Evolutionary conservation across 2,329 filamentous ascomycete species (phyloP).

Genomic region (Botryosphaeria dothidea): DNA sequence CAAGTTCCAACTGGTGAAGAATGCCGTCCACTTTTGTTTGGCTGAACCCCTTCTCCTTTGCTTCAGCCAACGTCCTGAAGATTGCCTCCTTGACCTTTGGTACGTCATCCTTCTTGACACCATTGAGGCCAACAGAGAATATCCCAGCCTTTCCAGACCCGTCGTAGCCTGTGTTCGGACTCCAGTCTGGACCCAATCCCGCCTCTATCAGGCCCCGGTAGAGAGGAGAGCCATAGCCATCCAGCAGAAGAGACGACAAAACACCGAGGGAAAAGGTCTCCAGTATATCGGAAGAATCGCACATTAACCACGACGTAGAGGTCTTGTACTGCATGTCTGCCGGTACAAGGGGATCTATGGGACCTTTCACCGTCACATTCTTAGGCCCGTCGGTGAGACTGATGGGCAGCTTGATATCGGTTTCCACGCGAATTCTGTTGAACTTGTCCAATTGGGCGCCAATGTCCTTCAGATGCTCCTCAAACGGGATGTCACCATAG

Average conservation of each 20-base stretch:
- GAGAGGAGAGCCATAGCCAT: conserved; percentile 92
- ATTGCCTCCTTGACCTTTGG: conserved; percentile 74
- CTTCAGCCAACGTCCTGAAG: conserved; percentile 69
- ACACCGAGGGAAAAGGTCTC: conserved; percentile 87
- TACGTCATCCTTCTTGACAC: conserved; percentile 80
- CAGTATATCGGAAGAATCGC: conserved; percentile 76
- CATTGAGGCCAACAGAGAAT: conserved; percentile 87
- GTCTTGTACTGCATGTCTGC: conserved; percentile 89
- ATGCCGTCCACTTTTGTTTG: conserved; percentile 89
- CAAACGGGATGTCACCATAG: conserved; percentile 88
- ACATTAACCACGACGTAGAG: conserved; percentile 88
- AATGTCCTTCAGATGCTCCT: conserved; percentile 77
- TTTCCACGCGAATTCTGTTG: conserved; percentile 67
- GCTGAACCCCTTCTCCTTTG: conserved; percentile 77
- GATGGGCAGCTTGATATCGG: conserved; percentile 74
- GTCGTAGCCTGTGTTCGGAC: conserved; percentile 91
- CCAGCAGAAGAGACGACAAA: conserved; percentile 80
- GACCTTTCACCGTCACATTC: conserved; percentile 73
- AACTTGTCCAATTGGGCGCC: conserved; percentile 74
- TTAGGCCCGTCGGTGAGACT: conserved; percentile 67
- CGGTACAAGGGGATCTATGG: conserved; percentile 82
- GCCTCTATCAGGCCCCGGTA: conserved; percentile 88
- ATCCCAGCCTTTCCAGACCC: conserved; percentile 73
- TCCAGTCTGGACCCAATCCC: conserved; percentile 89
- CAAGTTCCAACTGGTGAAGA: conserved; percentile 90